Conservation (phyloP, 352 stramenopile species). For the Phytophthora sp. region DNA sequence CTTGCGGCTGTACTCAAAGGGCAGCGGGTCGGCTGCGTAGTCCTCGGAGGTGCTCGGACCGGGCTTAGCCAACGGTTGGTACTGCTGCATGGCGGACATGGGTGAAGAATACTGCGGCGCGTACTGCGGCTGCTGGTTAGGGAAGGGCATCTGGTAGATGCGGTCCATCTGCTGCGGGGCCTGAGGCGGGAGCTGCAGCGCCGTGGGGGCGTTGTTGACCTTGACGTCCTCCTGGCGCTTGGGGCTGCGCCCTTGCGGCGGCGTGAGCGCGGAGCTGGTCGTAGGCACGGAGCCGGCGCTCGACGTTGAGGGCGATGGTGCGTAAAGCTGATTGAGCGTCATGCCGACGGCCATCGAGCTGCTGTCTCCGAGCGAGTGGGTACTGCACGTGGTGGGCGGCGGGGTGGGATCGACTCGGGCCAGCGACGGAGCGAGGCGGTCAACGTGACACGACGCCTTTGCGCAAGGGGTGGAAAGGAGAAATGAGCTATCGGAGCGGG, state of each 20-base stretch:
- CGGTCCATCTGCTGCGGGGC: slow-evolving; percentile 27
- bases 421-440: slow-evolving; percentile 20
- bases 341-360: slow-evolving; percentile 62
- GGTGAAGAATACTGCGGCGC: slow-evolving; percentile 23
- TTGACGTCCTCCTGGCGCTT: slow-evolving; percentile 23
- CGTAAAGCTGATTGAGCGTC: slow-evolving; percentile 80
- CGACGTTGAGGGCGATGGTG: slow-evolving; percentile 39
- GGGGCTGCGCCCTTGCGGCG: slow-evolving; percentile 40
- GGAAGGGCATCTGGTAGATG: slow-evolving; percentile 43
- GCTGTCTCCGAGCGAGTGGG: slow-evolving; percentile 1
- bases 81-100: slow-evolving; percentile 28
- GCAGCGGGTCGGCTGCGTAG: slow-evolving; percentile 79
- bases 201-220: slow-evolving; percentile 1
- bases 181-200: background rate
- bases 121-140: slow-evolving; percentile 27
- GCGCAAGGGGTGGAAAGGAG: slow-evolving; percentile 24
- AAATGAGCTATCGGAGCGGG: slow-evolving; percentile 29
- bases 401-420: slow-evolving; percentile 23
- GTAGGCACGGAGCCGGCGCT: slow-evolving; percentile 13
- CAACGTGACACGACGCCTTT: slow-evolving; percentile 30
- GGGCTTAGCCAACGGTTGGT: slow-evolving; percentile 29
- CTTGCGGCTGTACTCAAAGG: slow-evolving; percentile 78
- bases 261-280: slow-evolving; percentile 11
- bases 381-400: slow-evolving; percentile 13
- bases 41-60: slow-evolving; percentile 51